A percentile compares a stretch with the other conserved stretches of the same genome.
These are phyloP conservation scores for Cryptosporidium sp. DNA, from an alignment of 169 alveolate species.

Conservation along the genomic window DNA sequence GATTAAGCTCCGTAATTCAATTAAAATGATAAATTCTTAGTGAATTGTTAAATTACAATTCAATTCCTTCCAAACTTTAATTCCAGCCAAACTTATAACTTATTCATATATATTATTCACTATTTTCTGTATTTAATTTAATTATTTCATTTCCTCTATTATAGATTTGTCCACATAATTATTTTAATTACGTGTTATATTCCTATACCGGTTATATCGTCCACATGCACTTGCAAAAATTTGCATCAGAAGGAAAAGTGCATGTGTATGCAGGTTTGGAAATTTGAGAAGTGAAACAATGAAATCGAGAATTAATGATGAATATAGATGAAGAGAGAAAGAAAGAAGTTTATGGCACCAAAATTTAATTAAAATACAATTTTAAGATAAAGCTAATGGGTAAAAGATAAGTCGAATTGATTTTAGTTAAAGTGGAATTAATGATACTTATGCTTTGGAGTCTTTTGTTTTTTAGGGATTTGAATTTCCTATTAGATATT, in stretches of 20 bases:
- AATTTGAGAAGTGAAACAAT: no score
- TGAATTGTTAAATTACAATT: not conserved
- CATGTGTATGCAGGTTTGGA: not conserved
- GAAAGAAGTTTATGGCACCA: no score
- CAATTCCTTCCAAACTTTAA: not conserved
- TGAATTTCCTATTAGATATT: conserved; percentile 15
- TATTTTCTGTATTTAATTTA: not conserved
- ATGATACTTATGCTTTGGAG: not conserved
- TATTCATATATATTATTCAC: not conserved
- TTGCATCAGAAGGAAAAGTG: not conserved
- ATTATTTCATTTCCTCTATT: not conserved
- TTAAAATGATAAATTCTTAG: not conserved
- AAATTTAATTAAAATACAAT: no score
- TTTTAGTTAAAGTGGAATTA: not conserved
- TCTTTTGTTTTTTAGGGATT: conserved; percentile 14
- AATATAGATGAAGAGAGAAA: no score
- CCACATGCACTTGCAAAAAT: not conserved
- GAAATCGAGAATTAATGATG: no score
- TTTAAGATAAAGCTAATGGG: no score
- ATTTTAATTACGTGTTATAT: not conserved
- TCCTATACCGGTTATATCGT: not conserved
- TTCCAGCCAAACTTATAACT: not conserved
- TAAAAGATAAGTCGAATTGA: not conserved
- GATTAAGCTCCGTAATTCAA: conserved; percentile 42
- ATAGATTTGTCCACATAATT: not conserved